Base-by-base conservation (phyloP, 78 protist species). In the Dictyostelium intermedium region DNA sequence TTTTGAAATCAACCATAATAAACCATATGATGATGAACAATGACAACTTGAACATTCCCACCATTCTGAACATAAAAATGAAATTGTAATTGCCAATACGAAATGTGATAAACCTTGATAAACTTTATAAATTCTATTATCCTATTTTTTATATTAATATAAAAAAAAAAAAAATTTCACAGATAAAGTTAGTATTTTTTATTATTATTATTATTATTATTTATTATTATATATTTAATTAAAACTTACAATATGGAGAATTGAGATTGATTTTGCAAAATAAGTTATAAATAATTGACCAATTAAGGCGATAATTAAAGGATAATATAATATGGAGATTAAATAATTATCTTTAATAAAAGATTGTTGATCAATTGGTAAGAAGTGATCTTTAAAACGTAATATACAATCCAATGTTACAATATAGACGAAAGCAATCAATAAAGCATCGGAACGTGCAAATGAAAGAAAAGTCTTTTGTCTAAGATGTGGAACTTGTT, bases 371-470 rank as follows among this genome's bases (percentile, higher is more conserved):
- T 30, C 11, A 18, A 32, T 30, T 18, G 30, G 60, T 27, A 20
- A 23, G 13, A 34, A 37, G 47, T 50, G 70, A 41, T 35, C 23
- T 20, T 27, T 37, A 47, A 27, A 70, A 25, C 87, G 30, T 9
- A 89, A 35, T 8, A 34, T 27, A 8, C 72, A 35, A 43, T 89
- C 94, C 37, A 89, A 30, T 6, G 18, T 7, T 10, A 50, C 43
- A 30, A 85, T 50, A 7, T 89, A 89, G 77, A 89, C 32, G 74
- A 89, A 89, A 18, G 61, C 81, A 5, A 89, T 43, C 13, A 89
- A 27, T 8, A 81, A 35, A 10, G 63, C 50, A 37, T 89, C 94
- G 0, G 82, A 63, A 20, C 45, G 30, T 8, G 74, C n/a, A 20
- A 63, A 13, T 66, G 84, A 39, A 20, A 87, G 47, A 45, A 87